Base-by-base conservation (phyloP, 306 rosid genomes). In the Erythrophleum fordii region DNA sequence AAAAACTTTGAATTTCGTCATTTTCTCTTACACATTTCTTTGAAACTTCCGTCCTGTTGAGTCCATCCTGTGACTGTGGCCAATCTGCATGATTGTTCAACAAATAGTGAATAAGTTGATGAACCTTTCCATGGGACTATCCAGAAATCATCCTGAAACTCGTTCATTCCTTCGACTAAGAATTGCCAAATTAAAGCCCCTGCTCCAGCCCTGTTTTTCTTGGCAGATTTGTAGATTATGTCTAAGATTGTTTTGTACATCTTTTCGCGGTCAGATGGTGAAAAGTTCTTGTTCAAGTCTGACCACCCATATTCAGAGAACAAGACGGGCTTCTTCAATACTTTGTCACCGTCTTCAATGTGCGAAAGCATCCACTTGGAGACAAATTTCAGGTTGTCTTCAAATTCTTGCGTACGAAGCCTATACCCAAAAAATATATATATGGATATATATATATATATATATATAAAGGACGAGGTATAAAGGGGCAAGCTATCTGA, bases 331-430 rank as follows among this genome's bases (percentile, higher is more conserved):
- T 86, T 96, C 35, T 87, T 87, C 87, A 96, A 83, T 65, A 82
- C 90, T 76, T 72, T 90, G 77, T 92, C 90, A 49, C 99, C 93
- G 60, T 96, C 99, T 83, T 93, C 97, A 49, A 96, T 96, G 89
- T 96, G 99, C 60, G 99, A 93, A 62, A 48, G 83, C 97, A 90
- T 92, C 99, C 99, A 96, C 87, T 96, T 92, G 44, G 90, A 81
- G 11, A 96, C 90, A 72, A 88, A 96, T 74, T 84, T 84, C 67
- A 96, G 89, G 48, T 88, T 86, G 29, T 79, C 90, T 71, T 93
- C 97, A 70, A 90, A 84, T 17, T 64, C 87, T 75, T 85, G 82
- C 25, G 77, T 84, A 37, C 85, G 86, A 65, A 95, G 90, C 99
- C 99, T 95, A 60, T 41, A n/a, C 65, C 78, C n/a, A n/a, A 37